A percentile compares a stretch with the other conserved stretches of the same genome.
These are phyloP conservation scores for Vigna angularis DNA, from an alignment of 306 rosid species.

Conservation along the genomic window DNA sequence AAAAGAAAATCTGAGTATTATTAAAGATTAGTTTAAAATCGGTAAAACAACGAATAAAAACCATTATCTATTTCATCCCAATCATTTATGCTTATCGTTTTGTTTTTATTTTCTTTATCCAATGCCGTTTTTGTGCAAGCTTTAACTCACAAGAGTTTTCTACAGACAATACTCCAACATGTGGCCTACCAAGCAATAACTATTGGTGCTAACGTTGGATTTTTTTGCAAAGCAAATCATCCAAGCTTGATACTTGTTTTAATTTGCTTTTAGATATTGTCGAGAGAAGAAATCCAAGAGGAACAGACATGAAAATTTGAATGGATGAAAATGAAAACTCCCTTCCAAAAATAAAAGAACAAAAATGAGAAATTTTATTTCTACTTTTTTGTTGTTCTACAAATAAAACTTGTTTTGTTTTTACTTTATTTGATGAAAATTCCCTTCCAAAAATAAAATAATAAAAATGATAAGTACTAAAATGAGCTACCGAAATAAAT, in stretches of 20 bases:
- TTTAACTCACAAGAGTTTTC: neutral
- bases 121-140: neutral
- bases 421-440: no score
- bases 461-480: neutral
- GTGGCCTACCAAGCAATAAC: conserved; percentile 47
- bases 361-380: no score
- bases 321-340: neutral
- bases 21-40: neutral
- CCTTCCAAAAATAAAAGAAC: neutral
- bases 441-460: neutral
- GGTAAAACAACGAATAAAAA: neutral
- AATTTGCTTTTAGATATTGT: neutral
- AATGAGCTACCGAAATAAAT: no score
- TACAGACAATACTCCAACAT: neutral
- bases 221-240: conserved; percentile 42
- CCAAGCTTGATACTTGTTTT: conserved; percentile 38
- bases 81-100: neutral
- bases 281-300: neutral
- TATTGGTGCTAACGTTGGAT: conserved; percentile 43
- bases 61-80: no score
- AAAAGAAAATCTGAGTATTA: no score
- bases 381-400: no score
- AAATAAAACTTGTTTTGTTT: no score
- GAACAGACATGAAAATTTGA: neutral
- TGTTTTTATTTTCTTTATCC: no score